Evolutionary conservation across 2,329 filamentous ascomycete genomes (phyloP), one percentile per base, ranked within the genome.

Genomic region (Exophiala spinifera): DNA sequence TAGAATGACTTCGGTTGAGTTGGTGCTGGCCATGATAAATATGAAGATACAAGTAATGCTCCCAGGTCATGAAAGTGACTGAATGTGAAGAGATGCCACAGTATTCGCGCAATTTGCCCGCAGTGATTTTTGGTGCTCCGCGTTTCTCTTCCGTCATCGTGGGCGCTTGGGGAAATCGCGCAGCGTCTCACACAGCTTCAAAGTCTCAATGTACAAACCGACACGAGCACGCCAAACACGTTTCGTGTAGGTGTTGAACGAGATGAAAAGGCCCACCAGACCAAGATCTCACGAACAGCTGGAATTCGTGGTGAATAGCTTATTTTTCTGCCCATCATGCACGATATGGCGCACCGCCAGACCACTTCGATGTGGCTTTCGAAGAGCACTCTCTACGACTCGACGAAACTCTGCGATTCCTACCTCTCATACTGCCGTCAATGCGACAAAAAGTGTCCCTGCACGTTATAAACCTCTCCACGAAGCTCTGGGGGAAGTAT

Each of bases 361-460:
- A 46, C 42, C 48, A 36, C 34, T 48, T n/a, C 48, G 20, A 17
- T n/a, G 39, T 25, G 34, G 33, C 17, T 10, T 47, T 2, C 51
- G 42, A 31, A 19, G 45, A 52, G 33, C 54, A 11, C 19, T 60
- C 47, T 49, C 40, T 45, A 55, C 17, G 56, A 51, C 40, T 42
- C 59, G 60, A 31, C 61, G 49, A 45, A 52, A 40, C 21, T 55
- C 66, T 51, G 69, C 72, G 34, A 69, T 72, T 3, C 70, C 79
- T 50, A 73, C 76, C n/a, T 78, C 79, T 42, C 69, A 73, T 4
- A 77, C 80, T 5, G 74, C 78, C 8, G 76, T 83, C 59, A 80
- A 81, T 65, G 75, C 76, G 13, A 75, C 74, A 6, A 75, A 75
- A 28, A 76, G 76, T 21, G 76, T 84, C 2, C 80, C 81, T 0